phyloP scores from a whole-genome alignment of 1,284 basidiomycete genomes.

The Pascua sp. region DNA sequence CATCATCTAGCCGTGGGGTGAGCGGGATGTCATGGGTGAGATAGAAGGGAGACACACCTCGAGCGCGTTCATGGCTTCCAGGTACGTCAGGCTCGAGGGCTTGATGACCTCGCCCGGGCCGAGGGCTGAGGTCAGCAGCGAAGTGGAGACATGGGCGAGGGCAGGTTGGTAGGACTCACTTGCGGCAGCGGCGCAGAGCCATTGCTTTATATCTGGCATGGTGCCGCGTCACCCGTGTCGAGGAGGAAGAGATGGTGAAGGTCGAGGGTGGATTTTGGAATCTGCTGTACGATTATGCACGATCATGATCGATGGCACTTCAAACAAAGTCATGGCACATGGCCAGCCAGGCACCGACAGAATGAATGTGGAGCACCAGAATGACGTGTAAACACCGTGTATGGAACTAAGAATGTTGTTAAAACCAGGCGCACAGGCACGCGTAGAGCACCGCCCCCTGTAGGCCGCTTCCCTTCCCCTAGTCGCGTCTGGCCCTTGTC shows the following conservation, averaged over 20 bases:
- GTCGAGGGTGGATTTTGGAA: background rate
- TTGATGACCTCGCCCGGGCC: slow-evolving; percentile 63
- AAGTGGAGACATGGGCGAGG: no score
- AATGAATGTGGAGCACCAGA: background rate
- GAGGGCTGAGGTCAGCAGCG: slow-evolving; percentile 56
- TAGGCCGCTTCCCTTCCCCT: background rate
- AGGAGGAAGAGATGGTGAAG: background rate
- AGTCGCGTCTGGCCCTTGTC: background rate
- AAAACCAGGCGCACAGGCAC: background rate
- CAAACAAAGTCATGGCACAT: background rate
- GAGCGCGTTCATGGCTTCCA: slow-evolving; percentile 85
- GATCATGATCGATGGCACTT: background rate
- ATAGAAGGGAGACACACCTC: slow-evolving; percentile 55
- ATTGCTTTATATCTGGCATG: slow-evolving; percentile 32
- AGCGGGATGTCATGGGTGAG: background rate
- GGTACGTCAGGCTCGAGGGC: slow-evolving; percentile 64
- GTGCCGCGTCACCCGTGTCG: background rate
- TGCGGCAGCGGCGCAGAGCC: slow-evolving; percentile 22
- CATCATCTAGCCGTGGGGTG: slow-evolving; percentile 58
- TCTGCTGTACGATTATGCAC: background rate
- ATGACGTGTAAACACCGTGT: background rate
- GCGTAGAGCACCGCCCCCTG: background rate
- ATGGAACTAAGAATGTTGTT: no score
- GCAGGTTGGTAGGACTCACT: slow-evolving; percentile 7
- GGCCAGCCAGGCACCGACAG: background rate